A percentile compares a stretch with the other conserved stretches of the same genome.
These are phyloP conservation scores for Astrothelium subdiscretum DNA, from an alignment of 495 filamentous ascomycete species.

Conservation along the genomic window DNA sequence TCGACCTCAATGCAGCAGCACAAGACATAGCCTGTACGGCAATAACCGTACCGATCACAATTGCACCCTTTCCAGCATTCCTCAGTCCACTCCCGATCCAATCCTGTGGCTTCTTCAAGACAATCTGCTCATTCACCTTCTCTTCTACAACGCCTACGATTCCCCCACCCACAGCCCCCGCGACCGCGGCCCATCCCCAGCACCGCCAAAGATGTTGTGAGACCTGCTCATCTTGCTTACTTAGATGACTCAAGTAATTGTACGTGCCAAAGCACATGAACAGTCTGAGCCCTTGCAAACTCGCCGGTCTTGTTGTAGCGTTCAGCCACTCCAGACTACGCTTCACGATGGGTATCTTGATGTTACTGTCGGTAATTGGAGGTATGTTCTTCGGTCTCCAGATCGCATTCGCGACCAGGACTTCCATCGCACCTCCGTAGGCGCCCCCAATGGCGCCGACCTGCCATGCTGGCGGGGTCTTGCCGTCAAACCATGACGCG, in stretches of 20 bases:
- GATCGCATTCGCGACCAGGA: neutral
- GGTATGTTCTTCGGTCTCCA: neutral
- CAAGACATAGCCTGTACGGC: neutral
- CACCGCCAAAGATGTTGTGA: neutral
- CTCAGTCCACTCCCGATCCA: neutral
- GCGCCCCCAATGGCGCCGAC: neutral
- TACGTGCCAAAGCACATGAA: neutral
- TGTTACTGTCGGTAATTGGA: neutral
- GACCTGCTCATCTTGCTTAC: neutral
- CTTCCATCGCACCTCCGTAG: neutral
- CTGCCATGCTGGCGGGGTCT: neutral
- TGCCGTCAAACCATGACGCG: neutral
- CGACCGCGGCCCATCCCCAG: neutral
- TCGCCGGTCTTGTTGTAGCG: neutral
- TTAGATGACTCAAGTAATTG: neutral
- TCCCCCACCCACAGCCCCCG: neutral
- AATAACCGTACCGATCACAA: neutral
- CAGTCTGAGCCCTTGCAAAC: neutral
- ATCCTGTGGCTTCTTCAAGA: neutral
- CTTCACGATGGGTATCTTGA: neutral
- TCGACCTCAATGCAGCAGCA: neutral
- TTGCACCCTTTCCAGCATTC: neutral
- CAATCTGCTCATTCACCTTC: neutral
- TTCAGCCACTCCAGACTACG: neutral
- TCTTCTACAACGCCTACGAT: neutral